Evolutionary conservation across 352 stramenopile genomes (phyloP).

Genomic region (Globisporangium sylvaticum): DNA sequence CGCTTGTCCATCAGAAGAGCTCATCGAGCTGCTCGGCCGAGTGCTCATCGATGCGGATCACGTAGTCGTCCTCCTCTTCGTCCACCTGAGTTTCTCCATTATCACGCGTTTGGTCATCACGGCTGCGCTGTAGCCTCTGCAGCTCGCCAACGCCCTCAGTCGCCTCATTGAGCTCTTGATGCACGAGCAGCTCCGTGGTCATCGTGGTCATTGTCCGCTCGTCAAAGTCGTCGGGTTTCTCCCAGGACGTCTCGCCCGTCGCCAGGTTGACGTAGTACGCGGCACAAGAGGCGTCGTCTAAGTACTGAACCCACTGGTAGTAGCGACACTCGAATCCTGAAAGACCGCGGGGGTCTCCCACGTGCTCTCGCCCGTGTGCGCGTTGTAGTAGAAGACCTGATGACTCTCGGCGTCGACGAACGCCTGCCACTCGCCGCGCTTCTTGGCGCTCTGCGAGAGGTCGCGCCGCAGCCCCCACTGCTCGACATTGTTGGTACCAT

Average conservation of each 20-base stretch:
- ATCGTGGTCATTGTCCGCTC: not conserved
- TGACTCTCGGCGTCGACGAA: constrained; percentile 55
- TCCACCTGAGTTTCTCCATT: not conserved
- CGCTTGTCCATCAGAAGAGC: not conserved
- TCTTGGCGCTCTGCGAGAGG: constrained; percentile 21
- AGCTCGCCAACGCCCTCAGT: not conserved
- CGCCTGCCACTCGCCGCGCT: constrained; percentile 41
- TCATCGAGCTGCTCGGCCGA: constrained; percentile 1
- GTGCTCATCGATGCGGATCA: constrained; percentile 33
- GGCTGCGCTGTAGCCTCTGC: not conserved
- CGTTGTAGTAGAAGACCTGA: constrained; percentile 72
- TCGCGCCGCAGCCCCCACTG: constrained; percentile 23
- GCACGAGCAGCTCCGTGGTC: constrained; percentile 7
- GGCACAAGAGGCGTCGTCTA: constrained; percentile 34
- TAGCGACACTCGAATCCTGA: constrained; percentile 1
- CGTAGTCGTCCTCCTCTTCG: constrained; percentile 38
- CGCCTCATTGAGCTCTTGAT: not conserved
- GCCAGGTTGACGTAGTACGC: constrained; percentile 55
- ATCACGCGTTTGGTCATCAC: not conserved
- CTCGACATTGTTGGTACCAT: not conserved
- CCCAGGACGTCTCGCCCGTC: constrained; percentile 50
- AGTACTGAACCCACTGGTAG: constrained; percentile 36
- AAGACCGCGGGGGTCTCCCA: constrained; percentile 38
- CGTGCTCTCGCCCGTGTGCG: constrained; percentile 45
- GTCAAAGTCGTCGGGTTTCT: constrained; percentile 28